Evolutionary conservation across 1,284 basidiomycete genomes (phyloP), one percentile per base, ranked within the genome.

Genomic region (Papiliotrema flavescens): DNA sequence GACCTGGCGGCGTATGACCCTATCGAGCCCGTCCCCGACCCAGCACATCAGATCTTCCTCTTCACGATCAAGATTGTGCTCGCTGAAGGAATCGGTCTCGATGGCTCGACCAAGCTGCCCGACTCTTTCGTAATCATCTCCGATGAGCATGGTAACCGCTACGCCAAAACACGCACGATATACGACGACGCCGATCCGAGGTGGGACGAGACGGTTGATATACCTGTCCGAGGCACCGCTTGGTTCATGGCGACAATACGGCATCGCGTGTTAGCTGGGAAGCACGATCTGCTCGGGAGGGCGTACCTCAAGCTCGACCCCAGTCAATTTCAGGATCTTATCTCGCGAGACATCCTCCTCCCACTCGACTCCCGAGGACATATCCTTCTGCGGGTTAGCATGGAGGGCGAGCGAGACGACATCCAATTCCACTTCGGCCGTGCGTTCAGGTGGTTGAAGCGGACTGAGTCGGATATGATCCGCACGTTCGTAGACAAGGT

Each of bases 341-440:
- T 96, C 52, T 82, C 90, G 11, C 92, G 95, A 66, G 96, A 99
- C 64, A 75, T 94, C 8, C 93, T 94, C 86, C 83, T 95, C 76
- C 87, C 92, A 55, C 78, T 98, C n/a, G 85, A 88, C 5, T 83
- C 86, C 55, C 62, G 67, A 20, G 93, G 94, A 1, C 84, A 91
- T 34, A 82, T 98, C 35, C 78, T 96, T 44, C 79, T 97, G 23
- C 83, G 96, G 7, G 83, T 98, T 51, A 95, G 91, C 71, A 97
- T 98, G 93, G 96, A 98, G 70, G 93, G 93, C 45, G 95, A 98
- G 80, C 90, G 95, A 75, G 94, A 97, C 69, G 96, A 98, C 71
- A 90, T 95, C 20, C 89, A 91, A 63, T 99, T 97, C 80, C 93
- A 92, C 79, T 99, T 98, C 70, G 96, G 96, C 13, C 83, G 92